These are phyloP conservation scores for Aspergillus sp. DNA, from an alignment of 2,329 filamentous ascomycete genomes.

Conservation along the genomic window DNA sequence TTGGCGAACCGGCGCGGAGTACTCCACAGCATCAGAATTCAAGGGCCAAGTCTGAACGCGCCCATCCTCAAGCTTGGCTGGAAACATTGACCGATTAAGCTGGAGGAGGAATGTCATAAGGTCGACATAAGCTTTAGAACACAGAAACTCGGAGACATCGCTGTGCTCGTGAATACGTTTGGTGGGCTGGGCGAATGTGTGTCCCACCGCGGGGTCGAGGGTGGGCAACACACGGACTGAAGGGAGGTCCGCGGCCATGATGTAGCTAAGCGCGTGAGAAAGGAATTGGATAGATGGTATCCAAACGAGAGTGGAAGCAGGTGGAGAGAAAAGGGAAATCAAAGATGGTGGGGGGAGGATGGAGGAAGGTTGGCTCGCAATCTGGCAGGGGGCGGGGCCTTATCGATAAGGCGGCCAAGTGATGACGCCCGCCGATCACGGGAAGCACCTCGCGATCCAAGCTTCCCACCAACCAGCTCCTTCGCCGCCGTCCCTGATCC, in stretches of 20 bases:
- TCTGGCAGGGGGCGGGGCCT: background rate
- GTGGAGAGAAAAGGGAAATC: no score
- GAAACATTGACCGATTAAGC: conserved; percentile 84
- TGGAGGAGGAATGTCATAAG: conserved; percentile 86
- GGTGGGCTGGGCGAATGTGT: conserved; percentile 65
- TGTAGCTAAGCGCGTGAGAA: conserved; percentile 3
- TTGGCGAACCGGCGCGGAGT: conserved; percentile 61
- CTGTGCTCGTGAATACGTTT: conserved; percentile 85
- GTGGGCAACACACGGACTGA: conserved; percentile 41
- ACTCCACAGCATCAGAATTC: conserved; percentile 45
- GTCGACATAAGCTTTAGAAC: conserved; percentile 79
- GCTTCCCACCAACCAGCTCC: background rate
- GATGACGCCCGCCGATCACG: conserved; percentile 12
- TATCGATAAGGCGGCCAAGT: conserved; percentile 3
- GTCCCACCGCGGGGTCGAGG: conserved; percentile 53
- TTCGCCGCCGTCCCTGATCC: background rate
- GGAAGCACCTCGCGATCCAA: background rate
- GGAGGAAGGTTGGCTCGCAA: background rate
- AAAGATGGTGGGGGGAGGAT: background rate
- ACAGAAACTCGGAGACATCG: conserved; percentile 79
- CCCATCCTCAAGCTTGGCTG: conserved; percentile 54
- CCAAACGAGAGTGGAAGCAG: background rate
- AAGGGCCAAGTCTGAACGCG: conserved; percentile 54
- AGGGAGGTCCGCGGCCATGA: conserved; percentile 26
- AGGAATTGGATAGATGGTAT: background rate